Conservation (phyloP, 108 stramenopile genomes). For the Chaetoceros tenuissimus region DNA sequence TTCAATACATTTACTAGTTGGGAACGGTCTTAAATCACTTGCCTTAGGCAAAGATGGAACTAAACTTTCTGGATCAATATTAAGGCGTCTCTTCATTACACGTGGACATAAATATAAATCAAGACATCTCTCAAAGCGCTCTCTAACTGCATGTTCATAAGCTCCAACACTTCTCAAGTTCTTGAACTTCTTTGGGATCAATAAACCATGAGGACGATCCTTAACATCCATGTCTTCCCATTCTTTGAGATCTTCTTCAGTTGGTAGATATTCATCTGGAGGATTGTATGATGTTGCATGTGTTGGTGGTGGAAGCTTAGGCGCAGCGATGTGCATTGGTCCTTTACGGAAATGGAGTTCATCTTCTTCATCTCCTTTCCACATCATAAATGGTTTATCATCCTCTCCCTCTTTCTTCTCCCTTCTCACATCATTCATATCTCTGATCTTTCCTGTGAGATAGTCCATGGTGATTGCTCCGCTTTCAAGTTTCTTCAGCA, state of each 20-base stretch:
- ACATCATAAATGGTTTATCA: constrained; percentile 74
- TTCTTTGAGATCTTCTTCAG: constrained; percentile 84
- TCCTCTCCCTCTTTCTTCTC: constrained; percentile 32
- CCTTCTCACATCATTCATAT: constrained; percentile 63
- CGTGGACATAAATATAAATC: constrained; percentile 98
- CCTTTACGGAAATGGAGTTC: constrained; percentile 77
- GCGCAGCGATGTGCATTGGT: constrained; percentile 93
- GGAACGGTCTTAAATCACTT: constrained; percentile 92
- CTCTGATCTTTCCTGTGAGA: constrained; percentile 63
- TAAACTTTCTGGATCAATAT: constrained; percentile 95
- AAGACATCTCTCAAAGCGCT: constrained; percentile 96
- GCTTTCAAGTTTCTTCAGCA: constrained; percentile 82
- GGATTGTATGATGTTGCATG: constrained; percentile 96
- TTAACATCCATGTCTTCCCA: constrained; percentile 86
- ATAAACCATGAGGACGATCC: constrained; percentile 84
- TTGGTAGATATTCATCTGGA: constrained; percentile 94
- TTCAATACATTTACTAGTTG: constrained; percentile 81
- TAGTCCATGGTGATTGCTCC: constrained; percentile 86
- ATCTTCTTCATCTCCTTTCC: constrained; percentile 94
- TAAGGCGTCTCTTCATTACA: constrained; percentile 85
- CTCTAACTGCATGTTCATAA: constrained; percentile 87
- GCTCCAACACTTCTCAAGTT: constrained; percentile 90
- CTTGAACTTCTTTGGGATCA: constrained; percentile 84
- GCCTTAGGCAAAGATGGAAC: constrained; percentile 93
- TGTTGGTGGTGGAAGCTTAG: constrained; percentile 94